Conservation (phyloP, 495 filamentous ascomycete species). For the Arthonia radiata region DNA sequence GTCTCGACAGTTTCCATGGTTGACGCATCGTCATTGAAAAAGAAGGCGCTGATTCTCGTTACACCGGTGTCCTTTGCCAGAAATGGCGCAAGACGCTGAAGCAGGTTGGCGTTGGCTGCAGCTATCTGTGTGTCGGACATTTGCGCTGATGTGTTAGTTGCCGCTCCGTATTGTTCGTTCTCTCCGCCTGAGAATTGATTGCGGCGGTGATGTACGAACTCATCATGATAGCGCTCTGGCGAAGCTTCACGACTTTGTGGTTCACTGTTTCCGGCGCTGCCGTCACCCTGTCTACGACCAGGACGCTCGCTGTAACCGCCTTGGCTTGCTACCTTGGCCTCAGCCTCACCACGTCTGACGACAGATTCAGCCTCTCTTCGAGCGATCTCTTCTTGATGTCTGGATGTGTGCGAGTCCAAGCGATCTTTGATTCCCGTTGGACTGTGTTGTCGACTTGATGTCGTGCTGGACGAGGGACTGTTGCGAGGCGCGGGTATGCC, state of each 20-base stretch:
- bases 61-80: conserved; percentile 52
- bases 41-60: conserved; percentile 65
- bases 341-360: conserved; percentile 38
- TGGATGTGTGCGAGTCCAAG: conserved; percentile 11
- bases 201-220: too few species aligned
- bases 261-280: too few species aligned
- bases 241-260: too few species aligned
- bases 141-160: conserved; percentile 26
- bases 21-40: conserved; percentile 60
- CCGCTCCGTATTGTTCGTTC: too few species aligned
- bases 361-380: conserved; percentile 50
- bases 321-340: conserved; percentile 41
- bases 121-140: conserved; percentile 48
- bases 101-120: conserved; percentile 60
- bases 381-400: conserved; percentile 35
- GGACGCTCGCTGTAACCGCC: conserved; percentile 32
- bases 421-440: conserved; percentile 10
- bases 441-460: conserved; percentile 16
- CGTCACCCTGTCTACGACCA: too few species aligned
- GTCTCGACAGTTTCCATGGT: conserved; percentile 58
- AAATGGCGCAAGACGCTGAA: conserved; percentile 72
- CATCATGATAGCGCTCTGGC: too few species aligned
- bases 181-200: too few species aligned
- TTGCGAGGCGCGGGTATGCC: conserved; percentile 49
- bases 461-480: conserved; percentile 7